A percentile compares a stretch with the other conserved stretches of the same genome.
Evolutionary conservation across 306 rosid species (phyloP).

Genomic region (Inga laurina): DNA sequence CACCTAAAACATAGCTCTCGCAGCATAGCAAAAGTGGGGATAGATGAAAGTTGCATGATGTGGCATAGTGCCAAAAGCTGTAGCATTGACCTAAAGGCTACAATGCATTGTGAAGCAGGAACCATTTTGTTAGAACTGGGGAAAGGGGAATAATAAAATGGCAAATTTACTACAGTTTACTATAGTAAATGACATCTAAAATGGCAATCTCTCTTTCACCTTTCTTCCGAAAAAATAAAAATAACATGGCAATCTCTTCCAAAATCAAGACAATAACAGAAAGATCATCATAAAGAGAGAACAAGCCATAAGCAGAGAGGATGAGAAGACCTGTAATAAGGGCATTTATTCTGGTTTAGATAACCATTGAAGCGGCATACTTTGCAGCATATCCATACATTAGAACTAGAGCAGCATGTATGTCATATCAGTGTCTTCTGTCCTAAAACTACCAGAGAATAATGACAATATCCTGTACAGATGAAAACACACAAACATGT

Average conservation of each 20-base stretch:
- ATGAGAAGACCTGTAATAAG: conserved; percentile 75
- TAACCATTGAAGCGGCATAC: conserved; percentile 93
- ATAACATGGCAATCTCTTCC: neutral
- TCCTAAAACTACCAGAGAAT: conserved; percentile 77
- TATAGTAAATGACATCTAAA: neutral
- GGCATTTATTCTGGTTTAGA: conserved; percentile 97
- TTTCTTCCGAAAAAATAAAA: neutral
- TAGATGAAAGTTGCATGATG: neutral
- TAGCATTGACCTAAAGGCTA: neutral
- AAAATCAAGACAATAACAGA: conserved; percentile 23
- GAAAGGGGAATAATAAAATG: neutral
- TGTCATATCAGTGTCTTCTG: conserved; percentile 91
- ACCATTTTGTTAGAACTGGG: neutral
- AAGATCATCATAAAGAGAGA: conserved; percentile 15
- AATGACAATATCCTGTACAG: conserved; percentile 78
- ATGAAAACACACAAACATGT: conserved; percentile 39
- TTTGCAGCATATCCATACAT: conserved; percentile 99
- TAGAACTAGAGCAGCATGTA: conserved; percentile 95
- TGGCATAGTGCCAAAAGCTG: neutral
- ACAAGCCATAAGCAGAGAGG: conserved; percentile 27
- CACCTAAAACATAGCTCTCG: neutral
- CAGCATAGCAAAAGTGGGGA: neutral
- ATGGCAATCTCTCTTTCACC: neutral
- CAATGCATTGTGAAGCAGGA: neutral
- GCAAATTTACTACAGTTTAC: neutral